Conservation (phyloP, 176 grass and related monocot genomes). For the Oropetium thomaeum region DNA sequence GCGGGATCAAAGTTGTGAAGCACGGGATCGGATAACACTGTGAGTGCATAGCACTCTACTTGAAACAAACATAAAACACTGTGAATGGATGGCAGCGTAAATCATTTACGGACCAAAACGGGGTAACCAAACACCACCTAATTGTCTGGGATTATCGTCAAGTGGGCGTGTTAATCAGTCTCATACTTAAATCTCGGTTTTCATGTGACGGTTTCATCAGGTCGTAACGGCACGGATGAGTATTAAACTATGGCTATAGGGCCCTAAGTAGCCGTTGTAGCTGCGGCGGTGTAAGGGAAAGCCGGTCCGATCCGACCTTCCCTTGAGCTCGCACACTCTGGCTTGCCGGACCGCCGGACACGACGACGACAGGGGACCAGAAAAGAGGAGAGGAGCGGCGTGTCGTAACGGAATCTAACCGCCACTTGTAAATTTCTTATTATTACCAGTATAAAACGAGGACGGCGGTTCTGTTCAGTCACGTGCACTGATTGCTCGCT, state of each 20-base stretch:
- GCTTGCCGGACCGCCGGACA: neutral
- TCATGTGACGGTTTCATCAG: neutral
- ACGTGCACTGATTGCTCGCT: neutral
- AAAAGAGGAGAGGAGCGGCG: neutral
- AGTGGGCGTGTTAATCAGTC: neutral
- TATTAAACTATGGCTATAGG: slow-evolving; percentile 4
- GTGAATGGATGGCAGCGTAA: no score
- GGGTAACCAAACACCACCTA: no score
- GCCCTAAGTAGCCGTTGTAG: slow-evolving; percentile 33
- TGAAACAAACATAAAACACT: no score
- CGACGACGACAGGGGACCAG: no score
- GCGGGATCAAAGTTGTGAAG: no score
- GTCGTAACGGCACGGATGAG: slow-evolving; percentile 29
- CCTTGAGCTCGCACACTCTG: neutral
- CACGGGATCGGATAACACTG: no score
- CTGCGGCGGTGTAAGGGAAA: neutral
- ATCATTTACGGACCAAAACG: no score
- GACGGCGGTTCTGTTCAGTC: neutral
- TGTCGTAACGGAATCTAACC: neutral
- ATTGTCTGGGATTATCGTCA: neutral
- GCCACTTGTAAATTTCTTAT: neutral
- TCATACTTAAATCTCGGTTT: neutral
- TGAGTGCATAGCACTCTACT: no score
- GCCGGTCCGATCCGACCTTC: neutral
- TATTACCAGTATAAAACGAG: neutral